Evolutionary conservation across 2,329 filamentous ascomycete genomes (phyloP), one percentile per base, ranked within the genome.

Genomic region (Claviceps fusiformis): DNA sequence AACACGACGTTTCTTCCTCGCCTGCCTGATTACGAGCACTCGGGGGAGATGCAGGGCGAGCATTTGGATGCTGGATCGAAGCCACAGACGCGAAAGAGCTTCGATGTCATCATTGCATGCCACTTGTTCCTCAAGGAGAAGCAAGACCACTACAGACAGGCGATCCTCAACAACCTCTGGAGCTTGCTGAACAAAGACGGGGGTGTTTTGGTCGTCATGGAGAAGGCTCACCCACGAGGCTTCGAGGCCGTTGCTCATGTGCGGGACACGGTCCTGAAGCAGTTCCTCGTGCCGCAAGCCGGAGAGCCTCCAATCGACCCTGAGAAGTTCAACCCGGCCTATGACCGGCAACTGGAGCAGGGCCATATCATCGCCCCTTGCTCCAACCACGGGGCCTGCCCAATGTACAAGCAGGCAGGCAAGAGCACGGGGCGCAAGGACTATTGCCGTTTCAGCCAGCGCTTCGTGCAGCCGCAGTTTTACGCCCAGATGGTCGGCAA

Each of bases 1-100:
- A 86, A 96, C 66, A 97, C 93, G 0, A 95, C 87, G 0, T 96
- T 98, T 65, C 76, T 98, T 8, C 91, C 92, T 8, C 83, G 91
- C 4, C 73, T 97, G n/a, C 93, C 93, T 0, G 89, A 97, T 64
- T 90, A 92, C 59, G 70, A 89, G 31, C 85, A 86, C 65, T 79
- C 81, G 1, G 74, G 78, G 27, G 74, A 83, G 56, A 80, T 80
- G 51, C 75, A 78, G 10, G 76, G 80, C 19, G 73, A 74, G 56
- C 77, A 79, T 41, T 67, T 88, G 5, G 80, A 88, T 55, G 79
- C 80, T 24, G 75, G 78, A 24, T 68, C 73, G 35, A 67, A 73
- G 9, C 74, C 78, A 6, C 76, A 78, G 19, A 75, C 78, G 3
- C 80, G 86, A 57, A 96, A 97, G 70, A 79, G 82, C 47, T 96